Percentiles rank a stretch among this genome's conserved stretches.
Evolutionary conservation across 1,284 basidiomycete genomes (phyloP).

Genomic region (Thecaphora frezii): DNA sequence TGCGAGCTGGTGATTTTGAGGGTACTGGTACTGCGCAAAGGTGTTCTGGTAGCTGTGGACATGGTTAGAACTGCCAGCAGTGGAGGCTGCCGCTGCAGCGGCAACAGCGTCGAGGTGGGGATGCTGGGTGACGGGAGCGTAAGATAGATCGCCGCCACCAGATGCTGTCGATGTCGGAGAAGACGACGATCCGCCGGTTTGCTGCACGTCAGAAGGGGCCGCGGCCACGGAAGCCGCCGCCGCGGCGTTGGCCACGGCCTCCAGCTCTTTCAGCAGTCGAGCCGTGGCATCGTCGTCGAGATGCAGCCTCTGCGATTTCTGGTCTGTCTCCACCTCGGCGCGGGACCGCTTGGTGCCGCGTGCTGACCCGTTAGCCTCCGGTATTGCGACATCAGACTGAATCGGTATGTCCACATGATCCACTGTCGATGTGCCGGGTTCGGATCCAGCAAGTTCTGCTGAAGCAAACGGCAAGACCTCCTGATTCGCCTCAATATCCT

Average conservation of each 20-base stretch:
- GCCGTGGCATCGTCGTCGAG: background rate
- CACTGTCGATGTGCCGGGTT: too few relatives aligned
- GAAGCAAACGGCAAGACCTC: too few relatives aligned
- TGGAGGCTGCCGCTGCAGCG: background rate
- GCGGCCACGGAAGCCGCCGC: too few relatives aligned
- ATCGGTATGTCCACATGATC: too few relatives aligned
- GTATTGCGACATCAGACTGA: too few relatives aligned
- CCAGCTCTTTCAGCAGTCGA: background rate
- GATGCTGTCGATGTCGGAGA: too few relatives aligned
- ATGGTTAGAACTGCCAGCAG: background rate
- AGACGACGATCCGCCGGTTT: too few relatives aligned
- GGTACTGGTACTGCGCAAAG: conserved; percentile 30
- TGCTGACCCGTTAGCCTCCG: background rate
- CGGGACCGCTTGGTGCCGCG: background rate
- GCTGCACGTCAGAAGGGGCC: too few relatives aligned
- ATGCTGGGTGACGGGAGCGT: background rate
- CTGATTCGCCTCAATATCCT: too few relatives aligned
- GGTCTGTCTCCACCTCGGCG: background rate
- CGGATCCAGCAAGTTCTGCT: too few relatives aligned
- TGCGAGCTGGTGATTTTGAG: conserved; percentile 21
- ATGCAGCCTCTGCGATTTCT: background rate
- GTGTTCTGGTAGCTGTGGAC: conserved; percentile 27
- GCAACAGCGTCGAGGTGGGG: background rate
- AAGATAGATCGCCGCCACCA: too few relatives aligned
- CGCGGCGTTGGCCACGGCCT: background rate